Evolutionary conservation across 2,329 filamentous ascomycete species (phyloP), one percentile per base, ranked within the genome.

Genomic region (Chaetomiaceae sp.): DNA sequence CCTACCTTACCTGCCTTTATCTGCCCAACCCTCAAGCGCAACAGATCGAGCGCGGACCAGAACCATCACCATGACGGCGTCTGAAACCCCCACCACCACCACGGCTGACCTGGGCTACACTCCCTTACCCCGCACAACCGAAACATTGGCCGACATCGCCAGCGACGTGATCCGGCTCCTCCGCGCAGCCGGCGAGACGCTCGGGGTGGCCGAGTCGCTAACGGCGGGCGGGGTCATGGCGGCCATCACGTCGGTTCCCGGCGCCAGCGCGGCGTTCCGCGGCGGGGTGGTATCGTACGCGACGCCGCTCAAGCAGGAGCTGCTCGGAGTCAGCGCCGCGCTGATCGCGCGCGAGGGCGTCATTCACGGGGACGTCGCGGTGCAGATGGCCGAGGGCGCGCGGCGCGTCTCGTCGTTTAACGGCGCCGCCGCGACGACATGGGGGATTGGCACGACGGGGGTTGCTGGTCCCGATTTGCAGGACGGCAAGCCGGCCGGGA

Each of bases 271-370:
- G 19, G 65, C 55, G n/a, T 66, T 67, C 47, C 65, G 65, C 42
- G 65, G 65, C 34, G 65, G 66, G 1, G 58, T 68, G 12, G 65
- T 68, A 35, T 63, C 66, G 2, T 68, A 67, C 42, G 62, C 62
- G 0, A 66, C 63, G 0, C 53, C 50, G 1, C 55, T 68, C 13
- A 68, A 68, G 47, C 51, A 58, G 3, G 31, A 47, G 3, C 57
- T 68, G 8, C 59, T 68, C 6, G 57, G 55, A 16, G 61, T 63
- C 51, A 50, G 58, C 44, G 43, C 44, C 1, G 56, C 42, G 4
- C 52, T 62, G 10, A 63, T 63, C 25, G 55, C 47, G 8, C 48
- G 47, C 23, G 57, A 63, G 41, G 62, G 59, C 16, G 60, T 62
- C 8, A 56, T 63, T 3, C 59, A 62, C 27, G 50, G 20, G 9